Conservation (phyloP, 2,329 filamentous ascomycete species). For the Xylaria sp. region DNA sequence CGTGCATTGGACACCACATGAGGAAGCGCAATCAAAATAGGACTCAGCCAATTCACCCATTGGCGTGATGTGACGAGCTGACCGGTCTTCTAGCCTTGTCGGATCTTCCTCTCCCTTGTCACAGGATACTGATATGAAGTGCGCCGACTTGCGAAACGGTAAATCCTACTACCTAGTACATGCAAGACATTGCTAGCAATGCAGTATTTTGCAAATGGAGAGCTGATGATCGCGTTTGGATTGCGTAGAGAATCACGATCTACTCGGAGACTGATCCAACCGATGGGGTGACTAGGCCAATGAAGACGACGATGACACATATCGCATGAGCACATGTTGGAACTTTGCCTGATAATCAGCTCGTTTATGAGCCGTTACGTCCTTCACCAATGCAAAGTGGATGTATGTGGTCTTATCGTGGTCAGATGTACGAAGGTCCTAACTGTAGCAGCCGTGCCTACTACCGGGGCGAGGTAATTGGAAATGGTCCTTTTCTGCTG, state of each 20-base stretch:
- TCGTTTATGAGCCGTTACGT: not conserved
- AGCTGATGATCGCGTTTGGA: not conserved
- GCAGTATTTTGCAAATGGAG: not conserved
- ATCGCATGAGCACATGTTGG: not conserved
- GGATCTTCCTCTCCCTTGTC: not conserved
- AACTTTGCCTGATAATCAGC: not conserved
- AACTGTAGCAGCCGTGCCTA: too few species aligned
- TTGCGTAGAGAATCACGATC: not conserved
- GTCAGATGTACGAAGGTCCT: too few species aligned
- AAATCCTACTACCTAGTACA: not conserved
- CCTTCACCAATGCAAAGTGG: not conserved
- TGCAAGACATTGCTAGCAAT: not conserved
- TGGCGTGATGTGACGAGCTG: not conserved
- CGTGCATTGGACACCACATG: not conserved
- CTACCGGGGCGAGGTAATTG: too few species aligned
- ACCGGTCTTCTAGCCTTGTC: not conserved
- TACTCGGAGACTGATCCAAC: not conserved
- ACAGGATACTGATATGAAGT: not conserved
- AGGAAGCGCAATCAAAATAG: not conserved
- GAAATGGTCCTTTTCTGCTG: too few species aligned
- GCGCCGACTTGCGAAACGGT: not conserved
- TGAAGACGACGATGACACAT: not conserved
- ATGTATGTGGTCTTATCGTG: not conserved
- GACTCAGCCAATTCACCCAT: not conserved
- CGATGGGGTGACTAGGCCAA: not conserved